A percentile compares a stretch with the other conserved stretches of the same genome.
phyloP scores from a whole-genome alignment of 208 protist species.

The Leishmania mexicana region DNA sequence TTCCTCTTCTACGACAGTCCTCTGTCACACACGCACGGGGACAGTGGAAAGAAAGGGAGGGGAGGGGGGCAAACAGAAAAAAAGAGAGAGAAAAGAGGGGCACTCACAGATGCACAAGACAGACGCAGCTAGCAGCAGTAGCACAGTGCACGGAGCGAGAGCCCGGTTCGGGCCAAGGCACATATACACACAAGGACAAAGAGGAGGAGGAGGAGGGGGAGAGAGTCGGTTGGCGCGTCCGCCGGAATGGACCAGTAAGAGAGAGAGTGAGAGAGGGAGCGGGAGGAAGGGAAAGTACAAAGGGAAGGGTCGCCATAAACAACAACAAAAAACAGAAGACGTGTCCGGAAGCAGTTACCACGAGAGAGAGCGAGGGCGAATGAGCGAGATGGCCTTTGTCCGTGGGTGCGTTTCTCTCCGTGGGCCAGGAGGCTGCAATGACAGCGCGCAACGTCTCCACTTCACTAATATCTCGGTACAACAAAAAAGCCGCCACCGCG shows the following conservation, averaged over 20 bases:
- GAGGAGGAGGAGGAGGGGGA: background rate
- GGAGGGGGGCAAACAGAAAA: too few species aligned
- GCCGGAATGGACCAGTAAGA: background rate
- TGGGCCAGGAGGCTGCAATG: background rate
- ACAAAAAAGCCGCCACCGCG: background rate
- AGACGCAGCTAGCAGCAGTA: background rate
- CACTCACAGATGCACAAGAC: conserved; percentile 1
- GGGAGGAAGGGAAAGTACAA: background rate
- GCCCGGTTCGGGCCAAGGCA: too few species aligned
- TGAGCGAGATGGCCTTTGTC: background rate
- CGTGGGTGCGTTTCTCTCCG: background rate
- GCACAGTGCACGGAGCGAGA: background rate
- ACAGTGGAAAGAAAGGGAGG: background rate
- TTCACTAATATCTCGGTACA: background rate
- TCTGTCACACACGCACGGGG: background rate
- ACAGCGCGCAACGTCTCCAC: background rate
- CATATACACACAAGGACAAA: background rate
- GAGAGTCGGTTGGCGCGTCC: background rate
- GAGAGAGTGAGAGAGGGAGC: background rate
- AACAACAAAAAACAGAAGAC: background rate
- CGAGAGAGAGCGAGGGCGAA: background rate
- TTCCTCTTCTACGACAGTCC: background rate
- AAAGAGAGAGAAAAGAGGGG: background rate
- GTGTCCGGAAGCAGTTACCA: background rate
- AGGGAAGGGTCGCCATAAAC: background rate